Evolutionary conservation across 2,329 filamentous ascomycete genomes (phyloP).

Genomic region (Hypoxylon sp.): DNA sequence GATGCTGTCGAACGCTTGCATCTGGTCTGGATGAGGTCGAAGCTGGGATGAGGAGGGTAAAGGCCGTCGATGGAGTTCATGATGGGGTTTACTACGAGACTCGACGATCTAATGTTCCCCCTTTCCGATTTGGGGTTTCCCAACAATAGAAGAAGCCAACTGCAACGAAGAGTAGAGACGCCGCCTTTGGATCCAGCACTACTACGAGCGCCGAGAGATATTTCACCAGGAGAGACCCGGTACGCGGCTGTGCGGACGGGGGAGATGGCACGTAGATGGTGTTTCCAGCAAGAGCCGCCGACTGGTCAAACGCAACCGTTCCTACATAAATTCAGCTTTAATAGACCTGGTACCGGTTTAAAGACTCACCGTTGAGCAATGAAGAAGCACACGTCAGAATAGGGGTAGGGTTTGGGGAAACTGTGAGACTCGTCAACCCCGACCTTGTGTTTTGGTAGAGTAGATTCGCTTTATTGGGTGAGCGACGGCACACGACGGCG

Average conservation of each 20-base stretch:
- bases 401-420: too few relatives aligned
- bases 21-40: not conserved
- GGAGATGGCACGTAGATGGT: not conserved
- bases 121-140: not conserved
- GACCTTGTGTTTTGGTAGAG: too few relatives aligned
- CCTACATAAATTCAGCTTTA: not conserved
- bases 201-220: not conserved
- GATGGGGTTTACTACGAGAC: not conserved
- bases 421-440: too few relatives aligned
- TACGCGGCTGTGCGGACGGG: too few relatives aligned
- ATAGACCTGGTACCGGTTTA: too few relatives aligned
- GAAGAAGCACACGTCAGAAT: too few relatives aligned
- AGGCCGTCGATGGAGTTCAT: not conserved
- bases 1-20: not conserved
- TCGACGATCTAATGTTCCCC: not conserved
- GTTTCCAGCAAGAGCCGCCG: not conserved
- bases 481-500: too few relatives aligned
- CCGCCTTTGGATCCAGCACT: not conserved
- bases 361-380: too few relatives aligned
- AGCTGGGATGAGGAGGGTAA: not conserved
- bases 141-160: not conserved
- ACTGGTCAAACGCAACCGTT: not conserved
- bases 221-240: not conserved
- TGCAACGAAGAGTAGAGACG: not conserved
- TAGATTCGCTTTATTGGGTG: too few relatives aligned